These are phyloP conservation scores for Amanita phalloides DNA, from an alignment of 768 basidiomycete genomes.

Conservation along the genomic window DNA sequence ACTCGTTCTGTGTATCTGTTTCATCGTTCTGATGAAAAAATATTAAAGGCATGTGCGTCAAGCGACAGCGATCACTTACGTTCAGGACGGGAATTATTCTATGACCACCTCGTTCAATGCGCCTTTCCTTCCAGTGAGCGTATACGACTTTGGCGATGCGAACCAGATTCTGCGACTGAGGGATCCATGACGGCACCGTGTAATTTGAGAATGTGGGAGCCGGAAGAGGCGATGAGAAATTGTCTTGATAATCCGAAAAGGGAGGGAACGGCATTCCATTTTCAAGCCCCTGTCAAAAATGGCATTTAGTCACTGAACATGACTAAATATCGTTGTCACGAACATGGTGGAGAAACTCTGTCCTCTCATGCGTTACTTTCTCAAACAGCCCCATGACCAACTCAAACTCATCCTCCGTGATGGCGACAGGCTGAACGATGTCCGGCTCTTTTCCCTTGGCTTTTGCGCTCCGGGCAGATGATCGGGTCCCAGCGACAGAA, in stretches of 20 bases:
- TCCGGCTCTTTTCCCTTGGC: slow-evolving; percentile 83
- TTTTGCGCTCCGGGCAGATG: slow-evolving; percentile 60
- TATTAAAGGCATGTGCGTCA: background rate
- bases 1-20: slow-evolving; percentile 80
- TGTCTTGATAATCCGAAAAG: slow-evolving; percentile 63
- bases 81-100: slow-evolving; percentile 83
- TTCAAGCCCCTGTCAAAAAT: slow-evolving; percentile 39
- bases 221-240: slow-evolving; percentile 49
- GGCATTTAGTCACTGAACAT: background rate
- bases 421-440: slow-evolving; percentile 43
- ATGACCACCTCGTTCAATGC: slow-evolving; percentile 70
- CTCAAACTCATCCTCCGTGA: slow-evolving; percentile 91
- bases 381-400: slow-evolving; percentile 93
- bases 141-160: slow-evolving; percentile 68
- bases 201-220: slow-evolving; percentile 61
- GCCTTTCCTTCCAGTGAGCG: slow-evolving; percentile 84
- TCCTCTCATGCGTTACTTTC: slow-evolving; percentile 80
- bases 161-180: slow-evolving; percentile 47
- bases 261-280: slow-evolving; percentile 61
- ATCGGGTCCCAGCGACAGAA: slow-evolving; percentile 39
- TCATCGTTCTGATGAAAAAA: slow-evolving; percentile 60
- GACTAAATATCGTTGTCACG: slow-evolving; percentile 18
- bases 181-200: slow-evolving; percentile 57
- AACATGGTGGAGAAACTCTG: slow-evolving; percentile 85
- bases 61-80: slow-evolving; percentile 33